These are phyloP conservation scores for Pythium myriotylum DNA, from an alignment of 352 stramenopile genomes.

Conservation along the genomic window DNA sequence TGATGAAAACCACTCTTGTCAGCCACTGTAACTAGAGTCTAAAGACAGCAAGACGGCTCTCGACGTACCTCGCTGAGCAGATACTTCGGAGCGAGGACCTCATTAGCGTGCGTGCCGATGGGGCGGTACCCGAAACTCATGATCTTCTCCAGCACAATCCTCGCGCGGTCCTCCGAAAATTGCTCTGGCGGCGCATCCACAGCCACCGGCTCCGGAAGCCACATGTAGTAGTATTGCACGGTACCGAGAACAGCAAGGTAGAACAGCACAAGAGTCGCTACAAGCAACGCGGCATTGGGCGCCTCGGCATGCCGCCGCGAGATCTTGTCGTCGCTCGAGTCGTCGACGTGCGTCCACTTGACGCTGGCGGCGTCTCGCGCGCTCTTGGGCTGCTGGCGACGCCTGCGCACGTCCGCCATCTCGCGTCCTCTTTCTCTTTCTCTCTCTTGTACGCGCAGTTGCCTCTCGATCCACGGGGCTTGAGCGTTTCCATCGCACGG, in stretches of 20 bases:
- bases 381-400: constrained; percentile 9
- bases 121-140: constrained; percentile 76
- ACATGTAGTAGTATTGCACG: constrained; percentile 51
- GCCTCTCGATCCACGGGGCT: too few relatives aligned
- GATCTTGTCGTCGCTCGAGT: too few relatives aligned
- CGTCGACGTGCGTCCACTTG: not conserved
- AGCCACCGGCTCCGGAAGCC: constrained; percentile 48
- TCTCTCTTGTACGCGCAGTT: too few relatives aligned
- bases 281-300: constrained; percentile 24
- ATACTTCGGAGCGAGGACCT: constrained; percentile 61
- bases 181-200: constrained; percentile 33
- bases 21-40: not conserved
- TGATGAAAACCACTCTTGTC: constrained; percentile 5
- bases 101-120: constrained; percentile 64
- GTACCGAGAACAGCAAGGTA: constrained; percentile 38
- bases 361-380: not conserved
- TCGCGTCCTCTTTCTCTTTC: too few relatives aligned
- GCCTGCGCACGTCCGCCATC: constrained; percentile 20
- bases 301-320: not conserved
- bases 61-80: constrained; percentile 47
- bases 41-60: too few relatives aligned
- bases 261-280: constrained; percentile 50
- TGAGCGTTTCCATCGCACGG: too few relatives aligned
- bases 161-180: constrained; percentile 61
- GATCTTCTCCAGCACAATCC: constrained; percentile 61